Evolutionary conservation across 2,329 filamentous ascomycete genomes (phyloP).

Genomic region (Trichophyton simii): DNA sequence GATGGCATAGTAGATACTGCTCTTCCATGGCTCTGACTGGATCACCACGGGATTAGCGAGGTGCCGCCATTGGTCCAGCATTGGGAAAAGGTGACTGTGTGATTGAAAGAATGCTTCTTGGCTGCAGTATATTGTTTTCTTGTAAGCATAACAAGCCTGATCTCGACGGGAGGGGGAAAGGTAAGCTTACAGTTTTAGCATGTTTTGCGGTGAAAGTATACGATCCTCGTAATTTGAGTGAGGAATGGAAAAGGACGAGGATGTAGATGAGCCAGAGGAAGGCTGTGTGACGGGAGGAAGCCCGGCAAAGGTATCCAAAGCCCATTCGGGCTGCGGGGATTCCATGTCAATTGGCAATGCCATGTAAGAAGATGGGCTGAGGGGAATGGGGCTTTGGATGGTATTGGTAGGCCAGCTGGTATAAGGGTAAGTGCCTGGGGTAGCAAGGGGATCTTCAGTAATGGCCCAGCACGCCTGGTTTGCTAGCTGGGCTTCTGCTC

Average conservation of each 20-base stretch:
- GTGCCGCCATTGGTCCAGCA: conserved; percentile 4
- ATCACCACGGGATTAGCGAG: neutral
- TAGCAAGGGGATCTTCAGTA: neutral
- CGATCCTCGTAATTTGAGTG: conserved; percentile 2
- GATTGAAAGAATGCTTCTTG: conserved; percentile 6
- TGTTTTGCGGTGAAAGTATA: conserved; percentile 3
- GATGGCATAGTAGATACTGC: conserved; percentile 6
- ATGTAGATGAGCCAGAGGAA: neutral
- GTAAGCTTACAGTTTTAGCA: conserved; percentile 4
- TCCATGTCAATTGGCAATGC: conserved; percentile 3
- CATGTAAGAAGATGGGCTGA: conserved; percentile 4
- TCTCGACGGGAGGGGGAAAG: neutral
- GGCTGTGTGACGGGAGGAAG: neutral
- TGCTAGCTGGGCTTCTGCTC: conserved; percentile 4
- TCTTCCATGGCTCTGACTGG: conserved; percentile 7
- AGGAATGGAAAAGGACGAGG: conserved; percentile 2
- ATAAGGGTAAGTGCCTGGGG: conserved; percentile 1
- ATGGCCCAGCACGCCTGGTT: conserved; percentile 4
- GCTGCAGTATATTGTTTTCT: neutral
- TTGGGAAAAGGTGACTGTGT: conserved; percentile 2
- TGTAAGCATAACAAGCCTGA: neutral
- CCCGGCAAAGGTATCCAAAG: conserved; percentile 1
- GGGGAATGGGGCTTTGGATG: neutral
- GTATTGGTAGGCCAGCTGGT: neutral
- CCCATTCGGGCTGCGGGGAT: conserved; percentile 4